Evolutionary conservation across 805 yeast species (phyloP).

Genomic region (Ogataea neopini): DNA sequence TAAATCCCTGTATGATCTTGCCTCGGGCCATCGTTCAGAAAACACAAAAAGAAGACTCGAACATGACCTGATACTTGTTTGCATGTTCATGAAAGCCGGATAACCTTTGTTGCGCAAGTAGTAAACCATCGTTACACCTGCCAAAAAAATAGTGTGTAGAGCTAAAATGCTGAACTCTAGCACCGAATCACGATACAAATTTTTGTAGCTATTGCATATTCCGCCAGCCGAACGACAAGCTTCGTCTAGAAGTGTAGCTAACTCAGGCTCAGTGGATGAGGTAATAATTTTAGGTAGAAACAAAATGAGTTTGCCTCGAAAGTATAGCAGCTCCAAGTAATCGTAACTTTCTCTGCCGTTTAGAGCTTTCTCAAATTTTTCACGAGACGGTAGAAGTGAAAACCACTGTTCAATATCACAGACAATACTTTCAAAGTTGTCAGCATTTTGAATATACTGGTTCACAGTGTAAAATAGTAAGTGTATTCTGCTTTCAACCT

Average conservation of each 20-base stretch:
- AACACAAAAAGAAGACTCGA: conserved; percentile 30
- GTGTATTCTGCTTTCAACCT: conserved; percentile 25
- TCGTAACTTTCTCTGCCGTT: conserved; percentile 22
- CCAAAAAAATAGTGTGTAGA: conserved; percentile 25
- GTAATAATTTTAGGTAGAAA: conserved; percentile 22
- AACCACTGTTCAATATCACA: conserved; percentile 23
- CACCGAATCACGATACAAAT: conserved; percentile 23
- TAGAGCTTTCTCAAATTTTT: conserved; percentile 14
- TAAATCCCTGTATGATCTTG: conserved; percentile 27
- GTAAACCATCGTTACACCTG: conserved; percentile 31
- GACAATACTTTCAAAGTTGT: conserved; percentile 17
- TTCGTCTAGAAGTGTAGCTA: conserved; percentile 17
- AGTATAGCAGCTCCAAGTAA: conserved; percentile 22
- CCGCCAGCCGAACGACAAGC: conserved; percentile 27
- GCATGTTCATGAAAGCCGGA: conserved; percentile 23
- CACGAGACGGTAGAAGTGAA: conserved; percentile 12
- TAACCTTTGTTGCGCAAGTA: conserved; percentile 27
- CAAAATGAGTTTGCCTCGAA: conserved; percentile 20
- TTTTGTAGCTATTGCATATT: conserved; percentile 23
- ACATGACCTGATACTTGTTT: conserved; percentile 30
- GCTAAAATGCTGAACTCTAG: conserved; percentile 27
- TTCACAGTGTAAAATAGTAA: conserved; percentile 20
- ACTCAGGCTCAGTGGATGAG: conserved; percentile 10
- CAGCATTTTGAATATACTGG: conserved; percentile 13
- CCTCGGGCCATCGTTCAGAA: conserved; percentile 31